A percentile compares a stretch with the other conserved stretches of the same genome.
phyloP scores from a whole-genome alignment of 225 moss, liverwort and hornwort genomes.

The Bryum argenteum region DNA sequence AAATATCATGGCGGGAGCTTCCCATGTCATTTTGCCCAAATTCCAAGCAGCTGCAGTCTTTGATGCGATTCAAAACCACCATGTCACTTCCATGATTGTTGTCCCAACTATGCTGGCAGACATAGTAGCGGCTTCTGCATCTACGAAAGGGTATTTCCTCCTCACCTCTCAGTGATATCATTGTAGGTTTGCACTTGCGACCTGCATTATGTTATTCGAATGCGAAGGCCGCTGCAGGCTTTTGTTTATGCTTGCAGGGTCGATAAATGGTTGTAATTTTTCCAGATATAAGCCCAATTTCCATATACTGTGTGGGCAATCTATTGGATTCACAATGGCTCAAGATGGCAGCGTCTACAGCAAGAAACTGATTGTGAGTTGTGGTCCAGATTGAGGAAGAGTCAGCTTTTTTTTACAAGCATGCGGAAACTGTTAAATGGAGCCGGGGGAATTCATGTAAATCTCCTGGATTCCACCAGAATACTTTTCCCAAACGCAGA shows the following conservation, averaged over 20 bases:
- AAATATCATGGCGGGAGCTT: conserved; percentile 82
- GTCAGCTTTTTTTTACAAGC: conserved; percentile 52
- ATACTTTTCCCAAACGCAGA: conserved; percentile 73
- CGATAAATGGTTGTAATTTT: conserved; percentile 6
- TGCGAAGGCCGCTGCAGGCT: background rate
- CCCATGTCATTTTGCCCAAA: conserved; percentile 85
- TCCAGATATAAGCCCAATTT: conserved; percentile 5
- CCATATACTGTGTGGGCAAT: conserved; percentile 9
- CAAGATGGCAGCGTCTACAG: conserved; percentile 17
- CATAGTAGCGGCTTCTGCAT: conserved; percentile 60
- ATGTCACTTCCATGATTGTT: conserved; percentile 78
- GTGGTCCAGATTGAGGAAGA: conserved; percentile 47
- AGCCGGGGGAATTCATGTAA: conserved; percentile 77
- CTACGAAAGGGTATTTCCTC: conserved; percentile 49
- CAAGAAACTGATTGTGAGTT: conserved; percentile 42
- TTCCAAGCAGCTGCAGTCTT: conserved; percentile 70
- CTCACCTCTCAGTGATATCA: conserved; percentile 11
- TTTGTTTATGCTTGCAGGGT: conserved; percentile 19
- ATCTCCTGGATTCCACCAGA: conserved; percentile 65
- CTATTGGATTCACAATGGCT: background rate
- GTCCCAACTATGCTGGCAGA: conserved; percentile 90
- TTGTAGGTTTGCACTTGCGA: conserved; percentile 23
- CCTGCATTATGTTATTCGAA: background rate
- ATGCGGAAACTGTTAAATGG: conserved; percentile 80
- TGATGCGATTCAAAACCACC: conserved; percentile 57